Base-by-base conservation (phyloP, 1,284 basidiomycete genomes). In the Ceratobasidium papillatum region DNA sequence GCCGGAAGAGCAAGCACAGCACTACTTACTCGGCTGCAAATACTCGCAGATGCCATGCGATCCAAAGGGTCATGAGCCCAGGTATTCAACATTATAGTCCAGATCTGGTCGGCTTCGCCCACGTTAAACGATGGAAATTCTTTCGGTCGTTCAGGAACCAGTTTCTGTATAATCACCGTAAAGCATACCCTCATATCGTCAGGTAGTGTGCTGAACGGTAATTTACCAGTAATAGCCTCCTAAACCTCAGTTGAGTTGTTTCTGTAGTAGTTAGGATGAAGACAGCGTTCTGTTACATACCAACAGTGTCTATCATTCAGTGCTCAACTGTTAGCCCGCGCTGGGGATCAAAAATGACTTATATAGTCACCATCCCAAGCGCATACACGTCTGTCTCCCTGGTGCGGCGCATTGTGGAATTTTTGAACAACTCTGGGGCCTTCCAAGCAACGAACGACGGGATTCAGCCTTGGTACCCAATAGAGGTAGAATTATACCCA, bases 361-460 rank as follows among this genome's bases (percentile, higher is more conserved):
- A 30, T 32, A n/a, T 17, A 45, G 38, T 32, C n/a, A 63, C 61
- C 61, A 63, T 63, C 14, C 61, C 61, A 25, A 63, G 43, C 38
- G 61, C 61, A 45, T 63, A 63, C 27, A 63, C 61, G 27, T 63
- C 61, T 19, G 61, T 41, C 36, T 63, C 32, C 22, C 17, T 34
- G 19, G 8, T 59, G 17, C 36, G 56, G n/a, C n/a, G n/a, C 11
- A 14, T 19, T n/a, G 27, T 36, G 7, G 56, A 19, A 14, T 25
- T 41, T 25, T 43, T 27, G 3, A 47, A 14, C 12, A 43, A 9
- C 22, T 63, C 61, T 19, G 43, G 43, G 4, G 43, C 38, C 43
- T 63, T 47, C 14, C 9, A n/a, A 32, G 25, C 43, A 30, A 12
- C 11, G n/a, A 12, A 58, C n/a, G n/a, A 22, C 25, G 5, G 14